Conservation (phyloP, 1,284 basidiomycete genomes). For the Trametes pubescens region DNA sequence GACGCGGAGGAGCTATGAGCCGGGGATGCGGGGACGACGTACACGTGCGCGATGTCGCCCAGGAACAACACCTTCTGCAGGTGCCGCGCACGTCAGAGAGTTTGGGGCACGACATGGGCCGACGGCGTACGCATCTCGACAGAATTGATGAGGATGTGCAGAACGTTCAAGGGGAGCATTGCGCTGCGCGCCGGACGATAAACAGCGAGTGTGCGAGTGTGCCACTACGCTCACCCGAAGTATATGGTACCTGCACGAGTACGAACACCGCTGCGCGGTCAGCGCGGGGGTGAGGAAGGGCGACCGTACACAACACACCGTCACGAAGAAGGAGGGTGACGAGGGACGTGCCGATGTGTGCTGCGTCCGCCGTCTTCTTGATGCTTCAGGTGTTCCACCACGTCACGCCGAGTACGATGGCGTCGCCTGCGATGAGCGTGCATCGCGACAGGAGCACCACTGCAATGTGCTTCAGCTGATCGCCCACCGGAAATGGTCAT, state of each 20-base stretch:
- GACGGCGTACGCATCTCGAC: not conserved
- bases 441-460: slow-evolving; percentile 4
- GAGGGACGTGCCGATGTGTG: slow-evolving; percentile 9
- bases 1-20: not conserved
- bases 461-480: too few species aligned
- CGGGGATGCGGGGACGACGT: not conserved
- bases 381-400: slow-evolving; percentile 19
- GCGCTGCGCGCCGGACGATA: not conserved
- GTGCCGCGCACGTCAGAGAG: too few species aligned
- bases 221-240: not conserved
- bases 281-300: too few species aligned
- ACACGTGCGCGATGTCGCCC: slow-evolving; percentile 9
- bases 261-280: not conserved
- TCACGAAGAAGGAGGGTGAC: slow-evolving; percentile 14
- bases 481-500: too few species aligned
- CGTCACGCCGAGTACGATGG: slow-evolving; percentile 12
- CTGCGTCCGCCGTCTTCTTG: slow-evolving; percentile 15
- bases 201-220: not conserved
- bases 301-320: not conserved
- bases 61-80: slow-evolving; percentile 2
- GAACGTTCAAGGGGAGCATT: slow-evolving; percentile 15
- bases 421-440: slow-evolving; percentile 9
- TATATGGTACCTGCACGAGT: not conserved
- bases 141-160: slow-evolving; percentile 17
- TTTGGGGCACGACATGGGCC: too few species aligned